These are phyloP conservation scores for Eutrema salsugineum DNA, from an alignment of 441 rosid genomes.

Conservation along the genomic window DNA sequence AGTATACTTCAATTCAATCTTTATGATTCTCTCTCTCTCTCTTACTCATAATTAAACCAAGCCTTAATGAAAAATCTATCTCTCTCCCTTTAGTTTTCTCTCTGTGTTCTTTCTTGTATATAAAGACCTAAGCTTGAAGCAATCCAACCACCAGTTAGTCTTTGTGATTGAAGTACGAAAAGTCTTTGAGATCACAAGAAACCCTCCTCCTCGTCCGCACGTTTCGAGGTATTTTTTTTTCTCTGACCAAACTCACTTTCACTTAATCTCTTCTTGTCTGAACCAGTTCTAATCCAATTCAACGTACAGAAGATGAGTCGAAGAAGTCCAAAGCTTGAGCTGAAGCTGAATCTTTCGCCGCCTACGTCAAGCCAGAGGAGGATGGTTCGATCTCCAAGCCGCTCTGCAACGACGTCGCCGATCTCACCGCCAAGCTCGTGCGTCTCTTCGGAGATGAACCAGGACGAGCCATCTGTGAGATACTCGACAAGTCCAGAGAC, in stretches of 20 bases:
- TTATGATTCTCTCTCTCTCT: conserved; percentile 36
- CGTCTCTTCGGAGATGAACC: conserved; percentile 78
- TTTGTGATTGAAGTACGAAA: conserved; percentile 15
- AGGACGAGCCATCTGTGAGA: conserved; percentile 36
- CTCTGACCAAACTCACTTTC: conserved; percentile 23
- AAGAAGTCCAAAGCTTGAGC: conserved; percentile 70
- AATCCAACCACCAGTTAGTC: conserved; percentile 37
- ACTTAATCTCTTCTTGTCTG: conserved; percentile 18
- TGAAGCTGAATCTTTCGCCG: conserved; percentile 89
- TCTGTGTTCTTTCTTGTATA: conserved; percentile 43
- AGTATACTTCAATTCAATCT: conserved; percentile 54
- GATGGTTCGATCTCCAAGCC: conserved; percentile 51
- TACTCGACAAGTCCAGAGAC: conserved; percentile 79
- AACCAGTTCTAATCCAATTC: conserved; percentile 2
- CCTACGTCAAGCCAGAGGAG: conserved; percentile 53
- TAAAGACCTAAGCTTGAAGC: conserved; percentile 45
- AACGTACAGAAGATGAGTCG: conserved; percentile 60
- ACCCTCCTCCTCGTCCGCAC: conserved; percentile 20
- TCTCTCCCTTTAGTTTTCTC: conserved; percentile 35
- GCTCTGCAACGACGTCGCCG: conserved; percentile 67
- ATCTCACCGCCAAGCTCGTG: conserved; percentile 89
- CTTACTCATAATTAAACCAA: conserved; percentile 66
- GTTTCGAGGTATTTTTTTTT: conserved; percentile 19
- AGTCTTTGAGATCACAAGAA: conserved; percentile 15
- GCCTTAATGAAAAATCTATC: conserved; percentile 61